These are phyloP conservation scores for Trifolium subterraneum DNA, from an alignment of 306 rosid genomes.

Conservation along the genomic window DNA sequence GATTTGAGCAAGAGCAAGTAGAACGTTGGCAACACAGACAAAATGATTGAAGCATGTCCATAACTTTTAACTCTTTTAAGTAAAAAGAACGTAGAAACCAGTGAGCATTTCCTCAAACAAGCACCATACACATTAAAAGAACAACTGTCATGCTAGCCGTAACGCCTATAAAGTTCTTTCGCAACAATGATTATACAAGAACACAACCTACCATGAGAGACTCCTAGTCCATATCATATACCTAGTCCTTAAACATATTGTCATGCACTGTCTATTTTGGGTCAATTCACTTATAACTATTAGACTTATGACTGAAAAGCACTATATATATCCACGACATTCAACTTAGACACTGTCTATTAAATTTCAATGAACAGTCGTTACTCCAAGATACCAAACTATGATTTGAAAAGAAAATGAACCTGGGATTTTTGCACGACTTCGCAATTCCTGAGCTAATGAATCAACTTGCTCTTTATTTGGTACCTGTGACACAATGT, in stretches of 20 bases:
- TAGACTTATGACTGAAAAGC: conserved; percentile 12
- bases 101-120: conserved; percentile 28
- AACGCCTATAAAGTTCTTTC: conserved; percentile 16
- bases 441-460: conserved; percentile 77
- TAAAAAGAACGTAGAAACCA: conserved; percentile 17
- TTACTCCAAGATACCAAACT: conserved; percentile 36
- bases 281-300: conserved; percentile 8
- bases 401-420: conserved; percentile 35
- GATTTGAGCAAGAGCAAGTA: conserved; percentile 27
- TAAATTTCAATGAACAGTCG: conserved; percentile 22
- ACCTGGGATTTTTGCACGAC: conserved; percentile 93
- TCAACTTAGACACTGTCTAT: neutral
- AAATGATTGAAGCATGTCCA: conserved; percentile 22
- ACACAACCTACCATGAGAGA: neutral
- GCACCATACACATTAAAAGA: conserved; percentile 2
- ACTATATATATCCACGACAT: conserved; percentile 8
- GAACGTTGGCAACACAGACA: conserved; percentile 27
- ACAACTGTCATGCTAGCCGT: neutral
- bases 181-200: conserved; percentile 4
- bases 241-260: conserved; percentile 15
- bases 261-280: neutral
- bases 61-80: conserved; percentile 18
- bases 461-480: conserved; percentile 91
- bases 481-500: conserved; percentile 66
- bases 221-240: conserved; percentile 9